These are phyloP conservation scores for Trichophyton equinum DNA, from an alignment of 2,329 filamentous ascomycete species.

Conservation along the genomic window DNA sequence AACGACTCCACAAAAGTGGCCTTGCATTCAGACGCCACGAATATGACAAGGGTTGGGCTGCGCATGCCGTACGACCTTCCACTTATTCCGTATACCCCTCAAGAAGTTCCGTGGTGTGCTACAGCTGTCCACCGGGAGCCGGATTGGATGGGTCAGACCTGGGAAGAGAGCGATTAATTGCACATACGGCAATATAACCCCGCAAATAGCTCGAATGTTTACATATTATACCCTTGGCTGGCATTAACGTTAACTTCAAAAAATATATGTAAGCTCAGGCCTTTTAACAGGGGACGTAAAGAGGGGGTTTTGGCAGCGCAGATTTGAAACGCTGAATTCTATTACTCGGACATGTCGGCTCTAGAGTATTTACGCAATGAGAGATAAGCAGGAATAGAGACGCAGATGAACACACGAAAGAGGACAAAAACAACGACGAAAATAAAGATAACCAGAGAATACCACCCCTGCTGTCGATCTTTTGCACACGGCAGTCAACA, in stretches of 20 bases:
- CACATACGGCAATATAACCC: background rate
- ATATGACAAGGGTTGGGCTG: slow-evolving; percentile 45
- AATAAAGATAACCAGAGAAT: background rate
- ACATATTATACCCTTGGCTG: background rate
- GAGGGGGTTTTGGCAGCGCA: background rate
- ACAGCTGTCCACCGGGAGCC: slow-evolving; percentile 46
- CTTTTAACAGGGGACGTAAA: background rate
- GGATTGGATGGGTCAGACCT: slow-evolving; percentile 45
- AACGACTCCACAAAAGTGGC: background rate
- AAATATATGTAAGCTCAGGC: background rate
- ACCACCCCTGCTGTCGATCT: background rate
- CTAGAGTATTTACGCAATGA: background rate
- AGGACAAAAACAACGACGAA: background rate
- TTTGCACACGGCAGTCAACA: background rate
- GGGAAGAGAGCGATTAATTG: slow-evolving; percentile 17
- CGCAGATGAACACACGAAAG: background rate
- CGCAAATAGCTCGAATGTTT: background rate
- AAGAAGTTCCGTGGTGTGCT: slow-evolving; percentile 67
- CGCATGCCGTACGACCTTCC: slow-evolving; percentile 77
- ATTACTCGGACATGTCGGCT: background rate
- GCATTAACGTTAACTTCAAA: no score
- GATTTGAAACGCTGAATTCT: background rate
- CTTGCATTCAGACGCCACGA: background rate
- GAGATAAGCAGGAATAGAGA: background rate
- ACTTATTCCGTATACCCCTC: slow-evolving; percentile 48